Evolutionary conservation across 257 asterid genomes (phyloP).

Genomic region (Solanum tacnaense): DNA sequence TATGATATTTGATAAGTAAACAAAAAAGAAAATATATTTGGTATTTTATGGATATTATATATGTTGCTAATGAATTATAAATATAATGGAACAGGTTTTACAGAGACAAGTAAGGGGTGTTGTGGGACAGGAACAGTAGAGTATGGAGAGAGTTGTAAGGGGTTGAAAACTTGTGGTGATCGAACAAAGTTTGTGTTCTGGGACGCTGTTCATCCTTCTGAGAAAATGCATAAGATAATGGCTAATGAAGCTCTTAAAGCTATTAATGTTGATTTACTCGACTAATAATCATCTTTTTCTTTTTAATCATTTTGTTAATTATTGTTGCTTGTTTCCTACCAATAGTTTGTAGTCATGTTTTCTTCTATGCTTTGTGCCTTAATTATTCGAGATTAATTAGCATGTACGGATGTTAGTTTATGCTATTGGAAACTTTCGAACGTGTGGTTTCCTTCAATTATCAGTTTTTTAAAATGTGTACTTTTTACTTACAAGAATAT

Average conservation of each 20-base stretch:
- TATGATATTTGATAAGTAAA: neutral
- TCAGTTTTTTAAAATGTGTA: neutral
- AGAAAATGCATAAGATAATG: slow-evolving; percentile 27
- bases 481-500: neutral
- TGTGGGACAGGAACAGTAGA: slow-evolving; percentile 42
- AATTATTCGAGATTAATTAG: neutral
- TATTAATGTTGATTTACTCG: neutral
- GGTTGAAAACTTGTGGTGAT: slow-evolving; percentile 26
- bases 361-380: neutral
- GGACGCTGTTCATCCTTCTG: slow-evolving; percentile 49
- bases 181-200: slow-evolving; percentile 36
- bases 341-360: neutral
- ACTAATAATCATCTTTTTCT: neutral
- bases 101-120: slow-evolving; percentile 34
- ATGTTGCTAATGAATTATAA: neutral
- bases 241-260: slow-evolving; percentile 23
- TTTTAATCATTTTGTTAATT: neutral
- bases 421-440: neutral
- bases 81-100: slow-evolving; percentile 23
- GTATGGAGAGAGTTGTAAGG: slow-evolving; percentile 29
- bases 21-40: neutral
- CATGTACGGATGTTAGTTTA: neutral
- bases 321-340: neutral
- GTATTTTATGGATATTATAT: neutral
- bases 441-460: neutral